A percentile compares a stretch with the other conserved stretches of the same genome.
These are phyloP conservation scores for Cystofilobasidium capitatum DNA, from an alignment of 768 basidiomycete species.

Conservation along the genomic window DNA sequence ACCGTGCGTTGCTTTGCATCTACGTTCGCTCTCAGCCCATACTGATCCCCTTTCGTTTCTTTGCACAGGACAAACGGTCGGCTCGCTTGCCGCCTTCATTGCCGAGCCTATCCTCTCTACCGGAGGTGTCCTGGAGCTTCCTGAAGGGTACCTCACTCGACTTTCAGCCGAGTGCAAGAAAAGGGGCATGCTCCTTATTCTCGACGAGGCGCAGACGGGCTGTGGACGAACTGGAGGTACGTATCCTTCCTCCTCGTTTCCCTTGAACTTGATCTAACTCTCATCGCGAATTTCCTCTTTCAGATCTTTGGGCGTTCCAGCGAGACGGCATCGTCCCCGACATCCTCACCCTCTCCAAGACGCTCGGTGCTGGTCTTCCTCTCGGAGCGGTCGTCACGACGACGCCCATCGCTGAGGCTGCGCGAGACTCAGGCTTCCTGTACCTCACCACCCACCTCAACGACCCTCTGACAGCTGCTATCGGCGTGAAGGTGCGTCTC, in stretches of 20 bases:
- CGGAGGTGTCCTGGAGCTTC: slow-evolving; percentile 33
- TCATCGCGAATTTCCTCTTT: neutral
- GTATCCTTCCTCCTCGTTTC: neutral
- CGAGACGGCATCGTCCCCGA: slow-evolving; percentile 32
- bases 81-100: slow-evolving; percentile 28
- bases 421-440: slow-evolving; percentile 28
- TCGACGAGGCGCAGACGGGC: slow-evolving; percentile 36
- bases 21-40: neutral
- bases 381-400: slow-evolving; percentile 30
- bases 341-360: slow-evolving; percentile 34
- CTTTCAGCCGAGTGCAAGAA: slow-evolving; percentile 31
- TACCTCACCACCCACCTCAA: slow-evolving; percentile 33
- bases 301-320: slow-evolving; percentile 34
- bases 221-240: slow-evolving; percentile 30
- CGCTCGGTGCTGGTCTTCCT: slow-evolving; percentile 33
- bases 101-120: slow-evolving; percentile 34
- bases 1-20: slow-evolving; percentile 24
- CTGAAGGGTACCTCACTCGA: slow-evolving; percentile 31
- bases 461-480: slow-evolving; percentile 29
- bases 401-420: slow-evolving; percentile 25
- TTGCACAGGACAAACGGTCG: slow-evolving; percentile 30
- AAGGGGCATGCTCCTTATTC: slow-evolving; percentile 33
- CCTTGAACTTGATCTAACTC: neutral
- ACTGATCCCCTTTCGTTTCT: neutral
- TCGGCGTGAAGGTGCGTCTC: slow-evolving; percentile 27